Conservation (phyloP, 148 eudicot species). For the Silene latifolia region DNA sequence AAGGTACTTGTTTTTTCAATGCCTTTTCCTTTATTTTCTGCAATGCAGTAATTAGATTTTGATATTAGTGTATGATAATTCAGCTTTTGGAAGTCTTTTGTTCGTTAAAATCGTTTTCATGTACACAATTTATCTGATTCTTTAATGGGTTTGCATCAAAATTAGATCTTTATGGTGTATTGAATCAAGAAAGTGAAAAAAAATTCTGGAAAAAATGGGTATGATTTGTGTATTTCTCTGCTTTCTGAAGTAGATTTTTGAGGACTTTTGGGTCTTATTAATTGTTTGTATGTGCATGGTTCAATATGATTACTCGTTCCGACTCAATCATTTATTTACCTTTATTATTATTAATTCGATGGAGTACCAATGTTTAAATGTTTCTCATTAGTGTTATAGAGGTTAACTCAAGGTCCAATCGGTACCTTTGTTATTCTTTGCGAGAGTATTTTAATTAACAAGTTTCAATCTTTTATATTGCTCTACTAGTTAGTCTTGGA, state of each 20-base stretch:
- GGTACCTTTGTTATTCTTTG: too few species aligned
- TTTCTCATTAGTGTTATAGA: too few species aligned
- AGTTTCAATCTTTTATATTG: too few species aligned
- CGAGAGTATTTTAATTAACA: too few species aligned
- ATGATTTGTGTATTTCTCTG: background rate
- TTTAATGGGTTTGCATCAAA: constrained; percentile 18
- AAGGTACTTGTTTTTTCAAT: constrained; percentile 12
- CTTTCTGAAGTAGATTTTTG: constrained; percentile 3
- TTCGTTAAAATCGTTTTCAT: too few species aligned
- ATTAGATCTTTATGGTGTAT: constrained; percentile 10
- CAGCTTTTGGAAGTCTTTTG: background rate
- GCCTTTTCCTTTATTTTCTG: constrained; percentile 2
- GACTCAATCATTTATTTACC: too few species aligned
- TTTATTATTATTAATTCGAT: too few species aligned
- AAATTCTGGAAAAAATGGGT: background rate
- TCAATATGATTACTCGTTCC: background rate
- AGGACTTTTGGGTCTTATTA: background rate
- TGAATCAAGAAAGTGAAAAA: background rate
- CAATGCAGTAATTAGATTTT: constrained; percentile 16
- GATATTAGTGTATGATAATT: background rate
- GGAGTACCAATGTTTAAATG: too few species aligned
- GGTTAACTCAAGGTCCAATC: too few species aligned
- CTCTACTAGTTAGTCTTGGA: too few species aligned
- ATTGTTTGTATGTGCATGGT: background rate
- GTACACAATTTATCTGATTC: background rate